Percentiles rank a stretch among this genome's conserved stretches.
phyloP scores from a whole-genome alignment of 257 asterid genomes.

The Anisodus acutangulus region DNA sequence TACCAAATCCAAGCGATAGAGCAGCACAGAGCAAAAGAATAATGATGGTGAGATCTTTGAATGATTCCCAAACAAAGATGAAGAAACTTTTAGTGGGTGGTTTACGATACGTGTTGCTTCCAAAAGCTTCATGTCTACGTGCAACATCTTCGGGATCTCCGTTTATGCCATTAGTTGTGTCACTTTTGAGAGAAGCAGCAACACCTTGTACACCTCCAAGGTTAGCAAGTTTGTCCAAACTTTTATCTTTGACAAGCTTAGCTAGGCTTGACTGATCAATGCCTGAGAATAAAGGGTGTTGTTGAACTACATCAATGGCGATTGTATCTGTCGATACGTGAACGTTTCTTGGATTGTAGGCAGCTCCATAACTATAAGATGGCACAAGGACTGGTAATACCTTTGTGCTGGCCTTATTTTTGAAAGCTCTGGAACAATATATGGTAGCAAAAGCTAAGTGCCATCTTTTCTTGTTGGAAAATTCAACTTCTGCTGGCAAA shows the following conservation, averaged over 20 bases:
- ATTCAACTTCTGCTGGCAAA: background rate
- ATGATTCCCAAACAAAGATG: conserved; percentile 42
- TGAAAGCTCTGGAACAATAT: conserved; percentile 42
- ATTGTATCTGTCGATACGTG: conserved; percentile 2
- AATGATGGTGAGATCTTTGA: conserved; percentile 43
- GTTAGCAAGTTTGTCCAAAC: conserved; percentile 25
- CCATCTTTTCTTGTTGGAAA: conserved; percentile 35
- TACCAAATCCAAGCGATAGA: conserved; percentile 51
- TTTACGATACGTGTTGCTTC: conserved; percentile 40
- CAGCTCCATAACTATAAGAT: background rate
- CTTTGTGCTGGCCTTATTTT: background rate
- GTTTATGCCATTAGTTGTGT: conserved; percentile 36
- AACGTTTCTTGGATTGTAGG: background rate
- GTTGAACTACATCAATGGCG: conserved; percentile 3
- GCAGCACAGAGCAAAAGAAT: conserved; percentile 45
- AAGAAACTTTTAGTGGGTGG: conserved; percentile 37
- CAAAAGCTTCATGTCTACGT: conserved; percentile 43
- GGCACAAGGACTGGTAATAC: conserved; percentile 5
- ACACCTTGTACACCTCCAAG: conserved; percentile 46
- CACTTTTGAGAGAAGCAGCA: conserved; percentile 35
- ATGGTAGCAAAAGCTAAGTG: conserved; percentile 36
- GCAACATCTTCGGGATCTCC: conserved; percentile 36
- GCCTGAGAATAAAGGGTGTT: conserved; percentile 15
- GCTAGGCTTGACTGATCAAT: conserved; percentile 38
- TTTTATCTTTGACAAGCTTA: conserved; percentile 46